Evolutionary conservation across 495 filamentous ascomycete species (phyloP).

Genomic region (Achaetomiella virescens): DNA sequence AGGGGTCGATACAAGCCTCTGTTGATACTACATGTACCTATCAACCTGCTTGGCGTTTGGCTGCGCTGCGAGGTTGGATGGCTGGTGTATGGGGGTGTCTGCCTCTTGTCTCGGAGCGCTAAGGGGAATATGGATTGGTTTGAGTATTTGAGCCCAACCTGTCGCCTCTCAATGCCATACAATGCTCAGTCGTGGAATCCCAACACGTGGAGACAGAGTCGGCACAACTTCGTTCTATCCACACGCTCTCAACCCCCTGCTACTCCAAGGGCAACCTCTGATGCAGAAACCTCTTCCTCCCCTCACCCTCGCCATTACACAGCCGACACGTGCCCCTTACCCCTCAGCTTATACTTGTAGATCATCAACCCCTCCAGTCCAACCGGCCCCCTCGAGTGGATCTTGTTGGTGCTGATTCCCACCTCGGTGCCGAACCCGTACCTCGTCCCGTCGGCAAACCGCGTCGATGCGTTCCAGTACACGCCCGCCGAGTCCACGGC

Average conservation of each 20-base stretch:
- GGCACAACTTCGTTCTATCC: constrained; percentile 3
- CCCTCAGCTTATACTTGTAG: constrained; percentile 87
- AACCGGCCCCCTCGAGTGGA: constrained; percentile 88
- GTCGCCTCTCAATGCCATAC: no score
- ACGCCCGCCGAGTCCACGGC: constrained; percentile 85
- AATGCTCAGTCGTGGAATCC: no score
- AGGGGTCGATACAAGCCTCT: not conserved
- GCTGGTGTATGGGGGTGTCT: not conserved
- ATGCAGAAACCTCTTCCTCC: constrained; percentile 66
- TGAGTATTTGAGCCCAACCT: no score
- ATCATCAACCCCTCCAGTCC: constrained; percentile 93
- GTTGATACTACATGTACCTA: not conserved
- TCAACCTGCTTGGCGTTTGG: not conserved
- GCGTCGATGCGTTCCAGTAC: constrained; percentile 93
- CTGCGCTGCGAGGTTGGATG: not conserved
- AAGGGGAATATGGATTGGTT: not conserved
- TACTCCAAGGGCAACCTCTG: constrained; percentile 43
- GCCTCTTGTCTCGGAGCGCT: not conserved
- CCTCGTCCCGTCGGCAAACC: constrained; percentile 93
- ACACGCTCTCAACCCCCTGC: constrained; percentile 1
- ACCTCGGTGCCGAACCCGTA: constrained; percentile 98
- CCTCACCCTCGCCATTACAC: constrained; percentile 66
- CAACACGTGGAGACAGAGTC: no score
- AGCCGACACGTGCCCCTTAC: constrained; percentile 67
- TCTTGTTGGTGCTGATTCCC: constrained; percentile 97